A percentile compares a stretch with the other conserved stretches of the same genome.
These are phyloP conservation scores for Saturnispora besseyi DNA, from an alignment of 805 yeast species.

Conservation along the genomic window DNA sequence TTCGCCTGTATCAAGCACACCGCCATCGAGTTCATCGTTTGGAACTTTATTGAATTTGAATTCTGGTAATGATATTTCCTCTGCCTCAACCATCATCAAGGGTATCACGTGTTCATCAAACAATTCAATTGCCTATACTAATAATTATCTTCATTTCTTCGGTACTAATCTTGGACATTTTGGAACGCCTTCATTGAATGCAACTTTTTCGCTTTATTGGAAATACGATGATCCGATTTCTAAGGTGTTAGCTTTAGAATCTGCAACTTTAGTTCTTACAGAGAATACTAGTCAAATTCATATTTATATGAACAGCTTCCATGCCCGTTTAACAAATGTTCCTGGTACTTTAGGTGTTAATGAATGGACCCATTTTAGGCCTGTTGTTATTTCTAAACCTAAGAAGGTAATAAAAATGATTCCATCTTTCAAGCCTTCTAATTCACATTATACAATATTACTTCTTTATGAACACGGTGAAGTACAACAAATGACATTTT, in stretches of 20 bases:
- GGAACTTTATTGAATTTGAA: slow-evolving; percentile 13
- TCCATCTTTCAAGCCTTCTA: slow-evolving; percentile 20
- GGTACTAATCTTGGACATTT: slow-evolving; percentile 78
- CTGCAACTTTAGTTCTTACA: slow-evolving; percentile 58
- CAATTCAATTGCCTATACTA: slow-evolving; percentile 55
- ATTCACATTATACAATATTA: slow-evolving; percentile 33
- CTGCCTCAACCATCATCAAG: slow-evolving; percentile 15
- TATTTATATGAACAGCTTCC: slow-evolving; percentile 48
- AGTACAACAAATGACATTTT: slow-evolving; percentile 32
- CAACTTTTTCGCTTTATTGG: slow-evolving; percentile 30
- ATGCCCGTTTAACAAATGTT: slow-evolving; percentile 33
- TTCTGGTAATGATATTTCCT: background rate
- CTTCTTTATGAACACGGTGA: slow-evolving; percentile 55
- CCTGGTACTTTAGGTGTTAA: background rate
- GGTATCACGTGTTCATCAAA: slow-evolving; percentile 56
- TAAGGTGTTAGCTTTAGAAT: slow-evolving; percentile 55
- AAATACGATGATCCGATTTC: slow-evolving; percentile 42
- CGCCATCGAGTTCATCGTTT: background rate
- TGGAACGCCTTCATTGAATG: slow-evolving; percentile 34
- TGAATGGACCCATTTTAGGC: slow-evolving; percentile 43
- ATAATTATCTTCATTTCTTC: slow-evolving; percentile 49
- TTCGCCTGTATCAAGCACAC: slow-evolving; percentile 17
- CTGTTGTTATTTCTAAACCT: slow-evolving; percentile 38
- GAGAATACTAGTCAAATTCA: slow-evolving; percentile 49
- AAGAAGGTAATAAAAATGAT: slow-evolving; percentile 27